Percentiles rank a stretch among this genome's conserved stretches.
Conservation (phyloP, 2,329 filamentous ascomycete genomes). For the Fusarium scirpi region DNA sequence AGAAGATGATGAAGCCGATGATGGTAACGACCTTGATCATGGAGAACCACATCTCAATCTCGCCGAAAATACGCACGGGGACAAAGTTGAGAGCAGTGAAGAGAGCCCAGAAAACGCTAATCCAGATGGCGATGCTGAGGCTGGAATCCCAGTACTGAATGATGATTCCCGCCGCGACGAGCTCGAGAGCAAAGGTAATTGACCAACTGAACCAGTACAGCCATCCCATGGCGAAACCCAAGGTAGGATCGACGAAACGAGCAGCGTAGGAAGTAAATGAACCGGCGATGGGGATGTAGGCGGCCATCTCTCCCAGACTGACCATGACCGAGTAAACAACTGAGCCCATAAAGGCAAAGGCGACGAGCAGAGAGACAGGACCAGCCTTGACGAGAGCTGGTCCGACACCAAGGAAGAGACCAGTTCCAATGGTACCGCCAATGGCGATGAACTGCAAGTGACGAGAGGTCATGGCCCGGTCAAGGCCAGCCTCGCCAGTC, state of each 20-base stretch:
- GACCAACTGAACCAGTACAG: conserved; percentile 86
- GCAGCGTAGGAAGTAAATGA: conserved; percentile 82
- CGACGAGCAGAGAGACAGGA: conserved; percentile 74
- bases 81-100: conserved; percentile 78
- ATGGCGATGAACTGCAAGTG: conserved; percentile 65
- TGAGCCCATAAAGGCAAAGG: conserved; percentile 76
- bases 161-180: conserved; percentile 78
- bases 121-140: conserved; percentile 77
- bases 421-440: conserved; percentile 76
- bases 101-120: conserved; percentile 77
- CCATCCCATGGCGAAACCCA: conserved; percentile 85
- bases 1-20: conserved; percentile 80
- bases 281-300: conserved; percentile 80
- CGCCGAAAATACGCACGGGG: conserved; percentile 78
- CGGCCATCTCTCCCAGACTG: conserved; percentile 77
- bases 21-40: conserved; percentile 82
- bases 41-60: conserved; percentile 83
- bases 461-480: conserved; percentile 53
- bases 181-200: conserved; percentile 78
- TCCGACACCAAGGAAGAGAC: conserved; percentile 77
- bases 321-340: conserved; percentile 83
- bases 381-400: conserved; percentile 71
- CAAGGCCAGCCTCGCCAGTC: conserved; percentile 53
- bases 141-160: conserved; percentile 78
- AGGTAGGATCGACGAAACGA: conserved; percentile 77